These are phyloP conservation scores for Verticillium longisporum DNA, from an alignment of 2,329 filamentous ascomycete species.

Conservation along the genomic window DNA sequence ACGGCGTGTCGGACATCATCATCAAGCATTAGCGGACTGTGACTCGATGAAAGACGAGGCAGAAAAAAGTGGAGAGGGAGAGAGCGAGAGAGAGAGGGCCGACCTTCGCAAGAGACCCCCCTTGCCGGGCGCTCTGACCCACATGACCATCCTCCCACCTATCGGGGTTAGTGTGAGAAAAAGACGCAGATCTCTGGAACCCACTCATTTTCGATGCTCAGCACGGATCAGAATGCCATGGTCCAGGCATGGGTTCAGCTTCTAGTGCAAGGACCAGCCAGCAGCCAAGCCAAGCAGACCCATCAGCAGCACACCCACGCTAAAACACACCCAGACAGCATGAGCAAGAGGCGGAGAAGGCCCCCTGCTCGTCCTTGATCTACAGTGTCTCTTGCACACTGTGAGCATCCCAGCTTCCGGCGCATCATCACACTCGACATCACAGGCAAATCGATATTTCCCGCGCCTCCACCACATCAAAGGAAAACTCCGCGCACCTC, in stretches of 20 bases:
- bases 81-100: too few relatives aligned
- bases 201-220: background rate
- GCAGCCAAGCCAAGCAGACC: background rate
- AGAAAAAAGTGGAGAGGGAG: slow-evolving; percentile 4
- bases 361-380: background rate
- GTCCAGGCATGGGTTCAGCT: slow-evolving; percentile 1
- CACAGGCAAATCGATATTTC: background rate
- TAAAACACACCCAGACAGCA: background rate
- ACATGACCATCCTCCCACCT: slow-evolving; percentile 3
- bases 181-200: slow-evolving; percentile 11
- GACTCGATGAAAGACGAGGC: slow-evolving; percentile 6
- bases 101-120: background rate
- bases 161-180: slow-evolving; percentile 9
- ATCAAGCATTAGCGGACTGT: background rate
- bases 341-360: background rate
- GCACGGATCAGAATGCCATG: background rate
- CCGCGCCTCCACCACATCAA: background rate
- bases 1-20: slow-evolving; percentile 2
- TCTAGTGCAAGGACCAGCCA: background rate
- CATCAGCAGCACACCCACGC: background rate
- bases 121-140: background rate
- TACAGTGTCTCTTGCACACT: background rate
- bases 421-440: background rate
- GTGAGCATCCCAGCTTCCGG: background rate
- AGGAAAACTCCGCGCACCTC: background rate